A percentile compares a stretch with the other conserved stretches of the same genome.
phyloP scores from a whole-genome alignment of 257 asterid species.

The Ocimum tenuiflorum region DNA sequence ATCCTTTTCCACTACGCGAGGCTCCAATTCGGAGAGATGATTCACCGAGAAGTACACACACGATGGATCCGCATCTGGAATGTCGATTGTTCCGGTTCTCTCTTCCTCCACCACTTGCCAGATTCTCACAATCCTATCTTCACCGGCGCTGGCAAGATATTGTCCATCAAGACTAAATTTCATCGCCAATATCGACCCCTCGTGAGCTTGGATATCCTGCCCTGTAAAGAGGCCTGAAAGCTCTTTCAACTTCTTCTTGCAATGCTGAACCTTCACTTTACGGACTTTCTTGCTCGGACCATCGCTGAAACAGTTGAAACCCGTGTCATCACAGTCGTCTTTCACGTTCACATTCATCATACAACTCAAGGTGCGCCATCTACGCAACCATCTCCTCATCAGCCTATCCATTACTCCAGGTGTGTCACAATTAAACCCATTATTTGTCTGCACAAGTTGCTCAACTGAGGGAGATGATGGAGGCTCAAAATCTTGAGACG shows the following conservation, averaged over 20 bases:
- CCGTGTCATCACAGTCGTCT: slow-evolving; percentile 17
- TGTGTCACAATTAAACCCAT: slow-evolving; percentile 19
- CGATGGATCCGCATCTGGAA: slow-evolving; percentile 70
- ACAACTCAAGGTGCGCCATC: slow-evolving; percentile 51
- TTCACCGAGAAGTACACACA: slow-evolving; percentile 73
- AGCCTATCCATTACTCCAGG: slow-evolving; percentile 27
- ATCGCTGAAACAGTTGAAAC: slow-evolving; percentile 6
- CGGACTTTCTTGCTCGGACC: slow-evolving; percentile 30
- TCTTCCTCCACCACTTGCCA: slow-evolving; percentile 90
- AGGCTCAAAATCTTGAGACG: slow-evolving; percentile 24
- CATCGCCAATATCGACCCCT: slow-evolving; percentile 76
- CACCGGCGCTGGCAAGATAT: slow-evolving; percentile 81
- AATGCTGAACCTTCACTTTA: slow-evolving; percentile 57
- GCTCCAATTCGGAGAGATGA: slow-evolving; percentile 60
- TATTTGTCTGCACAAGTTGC: slow-evolving; percentile 24
- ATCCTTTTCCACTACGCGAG: slow-evolving; percentile 50
- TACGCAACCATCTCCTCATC: slow-evolving; percentile 46
- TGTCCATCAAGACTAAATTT: slow-evolving; percentile 80
- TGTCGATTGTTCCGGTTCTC: slow-evolving; percentile 44
- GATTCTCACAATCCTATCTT: slow-evolving; percentile 62
- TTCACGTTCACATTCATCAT: slow-evolving; percentile 26
- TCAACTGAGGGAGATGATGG: slow-evolving; percentile 21
- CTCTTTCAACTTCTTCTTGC: slow-evolving; percentile 53
- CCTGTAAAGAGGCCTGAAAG: slow-evolving; percentile 73
- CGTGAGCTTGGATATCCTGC: slow-evolving; percentile 76